phyloP scores from a whole-genome alignment of 2,329 filamentous ascomycete species.

The Cladosporium sp. region DNA sequence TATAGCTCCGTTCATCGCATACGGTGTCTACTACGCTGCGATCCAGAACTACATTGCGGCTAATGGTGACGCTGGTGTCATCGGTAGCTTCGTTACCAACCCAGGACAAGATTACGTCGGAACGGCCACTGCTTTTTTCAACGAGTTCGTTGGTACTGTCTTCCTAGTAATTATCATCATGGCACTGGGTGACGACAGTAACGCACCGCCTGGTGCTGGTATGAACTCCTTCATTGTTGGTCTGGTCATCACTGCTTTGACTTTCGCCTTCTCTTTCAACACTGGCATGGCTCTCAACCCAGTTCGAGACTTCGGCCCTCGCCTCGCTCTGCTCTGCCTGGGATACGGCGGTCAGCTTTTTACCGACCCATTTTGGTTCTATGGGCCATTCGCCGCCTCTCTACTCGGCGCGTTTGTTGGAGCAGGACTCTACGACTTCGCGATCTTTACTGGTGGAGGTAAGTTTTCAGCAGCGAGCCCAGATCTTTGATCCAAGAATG shows the following conservation, averaged over 20 bases:
- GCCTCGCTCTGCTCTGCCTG: slow-evolving; percentile 47
- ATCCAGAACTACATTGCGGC: slow-evolving; percentile 37
- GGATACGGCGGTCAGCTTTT: slow-evolving; percentile 45
- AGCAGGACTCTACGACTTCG: slow-evolving; percentile 50
- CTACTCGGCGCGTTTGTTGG: slow-evolving; percentile 46
- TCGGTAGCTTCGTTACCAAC: slow-evolving; percentile 48
- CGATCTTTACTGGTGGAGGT: slow-evolving; percentile 51
- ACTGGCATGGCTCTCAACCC: slow-evolving; percentile 53
- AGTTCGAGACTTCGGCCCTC: slow-evolving; percentile 52
- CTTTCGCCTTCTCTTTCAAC: slow-evolving; percentile 47
- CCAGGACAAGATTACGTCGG: slow-evolving; percentile 45
- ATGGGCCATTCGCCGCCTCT: slow-evolving; percentile 46
- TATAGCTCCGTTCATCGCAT: slow-evolving; percentile 50
- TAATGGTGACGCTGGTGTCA: slow-evolving; percentile 31
- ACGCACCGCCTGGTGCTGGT: slow-evolving; percentile 45
- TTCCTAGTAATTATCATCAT: slow-evolving; percentile 47
- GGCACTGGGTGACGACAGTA: slow-evolving; percentile 35
- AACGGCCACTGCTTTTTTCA: slow-evolving; percentile 51
- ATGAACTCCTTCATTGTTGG: slow-evolving; percentile 55
- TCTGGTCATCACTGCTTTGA: slow-evolving; percentile 41
- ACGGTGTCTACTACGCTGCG: slow-evolving; percentile 44
- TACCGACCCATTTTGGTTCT: slow-evolving; percentile 49
- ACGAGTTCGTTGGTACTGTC: slow-evolving; percentile 47
- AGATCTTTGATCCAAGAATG: background rate
- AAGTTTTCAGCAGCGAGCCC: background rate